Evolutionary conservation across 2,329 filamentous ascomycete genomes (phyloP).

Genomic region (Fusarium continuum): DNA sequence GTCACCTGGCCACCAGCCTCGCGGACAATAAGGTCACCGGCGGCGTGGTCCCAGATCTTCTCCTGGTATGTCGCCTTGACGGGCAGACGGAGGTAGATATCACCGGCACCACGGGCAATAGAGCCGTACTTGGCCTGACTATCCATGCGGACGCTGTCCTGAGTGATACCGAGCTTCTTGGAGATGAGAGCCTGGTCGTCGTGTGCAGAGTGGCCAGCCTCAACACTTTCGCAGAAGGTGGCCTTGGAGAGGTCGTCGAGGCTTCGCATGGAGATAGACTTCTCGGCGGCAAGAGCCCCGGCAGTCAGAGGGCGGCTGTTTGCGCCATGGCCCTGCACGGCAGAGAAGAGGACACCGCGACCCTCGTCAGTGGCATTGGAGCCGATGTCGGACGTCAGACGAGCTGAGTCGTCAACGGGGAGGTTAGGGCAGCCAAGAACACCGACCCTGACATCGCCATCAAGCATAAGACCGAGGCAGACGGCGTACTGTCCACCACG

Average conservation of each 20-base stretch:
- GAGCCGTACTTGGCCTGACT: conserved; percentile 98
- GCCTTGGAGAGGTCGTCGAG: conserved; percentile 79
- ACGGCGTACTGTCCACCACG: conserved; percentile 97
- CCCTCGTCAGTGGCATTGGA: conserved; percentile 77
- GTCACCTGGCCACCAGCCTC: conserved; percentile 94
- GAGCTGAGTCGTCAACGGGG: conserved; percentile 78
- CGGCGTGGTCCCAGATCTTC: conserved; percentile 99
- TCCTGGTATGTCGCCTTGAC: conserved; percentile 90
- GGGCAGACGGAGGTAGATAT: conserved; percentile 92
- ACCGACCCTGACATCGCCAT: conserved; percentile 92
- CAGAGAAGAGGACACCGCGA: conserved; percentile 88
- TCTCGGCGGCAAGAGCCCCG: conserved; percentile 60
- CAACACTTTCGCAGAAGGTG: conserved; percentile 96
- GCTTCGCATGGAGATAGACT: conserved; percentile 81
- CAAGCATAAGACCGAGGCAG: conserved; percentile 89
- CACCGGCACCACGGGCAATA: conserved; percentile 91
- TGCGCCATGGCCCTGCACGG: conserved; percentile 81
- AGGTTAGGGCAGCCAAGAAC: conserved; percentile 97
- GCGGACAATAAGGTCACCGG: conserved; percentile 90
- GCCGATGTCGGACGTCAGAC: conserved; percentile 72
- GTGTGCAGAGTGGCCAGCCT: conserved; percentile 91
- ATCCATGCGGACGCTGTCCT: conserved; percentile 93
- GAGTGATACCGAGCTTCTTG: conserved; percentile 83
- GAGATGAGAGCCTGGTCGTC: conserved; percentile 85
- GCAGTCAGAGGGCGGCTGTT: conserved; percentile 76